Percentiles rank a stretch among this genome's conserved stretches.
Conservation (phyloP, 305 asterid genomes). For the Vinca major region DNA sequence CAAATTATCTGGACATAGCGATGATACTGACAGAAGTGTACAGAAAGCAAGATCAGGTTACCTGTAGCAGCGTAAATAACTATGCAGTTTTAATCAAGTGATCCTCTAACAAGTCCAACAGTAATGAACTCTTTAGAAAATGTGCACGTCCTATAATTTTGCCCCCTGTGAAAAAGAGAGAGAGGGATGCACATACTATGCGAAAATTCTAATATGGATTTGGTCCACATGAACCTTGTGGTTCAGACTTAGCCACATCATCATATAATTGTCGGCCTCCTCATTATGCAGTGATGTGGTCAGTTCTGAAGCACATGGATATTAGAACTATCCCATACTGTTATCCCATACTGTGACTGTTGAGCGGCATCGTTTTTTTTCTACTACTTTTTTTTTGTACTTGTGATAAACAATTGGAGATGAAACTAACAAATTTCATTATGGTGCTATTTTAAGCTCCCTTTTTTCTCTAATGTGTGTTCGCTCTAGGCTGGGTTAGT, state of each 20-base stretch:
- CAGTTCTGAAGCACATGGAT: too few species aligned
- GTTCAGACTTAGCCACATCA: too few species aligned
- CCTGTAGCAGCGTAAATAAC: constrained; percentile 31
- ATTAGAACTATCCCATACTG: too few species aligned
- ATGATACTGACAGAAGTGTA: constrained; percentile 23
- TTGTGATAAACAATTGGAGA: background rate
- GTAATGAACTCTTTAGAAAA: background rate
- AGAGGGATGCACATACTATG: background rate
- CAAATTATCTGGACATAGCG: constrained; percentile 29
- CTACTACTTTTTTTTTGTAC: background rate
- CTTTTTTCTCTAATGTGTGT: background rate
- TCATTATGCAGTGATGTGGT: too few species aligned
- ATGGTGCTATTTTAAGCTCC: background rate
- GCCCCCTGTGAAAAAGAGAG: background rate
- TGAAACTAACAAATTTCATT: background rate
- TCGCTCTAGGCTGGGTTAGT: background rate
- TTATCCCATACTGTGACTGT: too few species aligned
- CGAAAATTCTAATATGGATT: too few species aligned
- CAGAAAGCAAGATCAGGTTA: constrained; percentile 38
- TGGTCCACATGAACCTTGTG: too few species aligned
- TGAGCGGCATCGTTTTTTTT: background rate
- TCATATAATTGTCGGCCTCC: too few species aligned
- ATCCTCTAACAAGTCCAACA: background rate
- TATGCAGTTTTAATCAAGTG: background rate
- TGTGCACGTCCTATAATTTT: constrained; percentile 3